Conservation (phyloP, 23 red algal genomes). For the Pyropia haitanensis region DNA sequence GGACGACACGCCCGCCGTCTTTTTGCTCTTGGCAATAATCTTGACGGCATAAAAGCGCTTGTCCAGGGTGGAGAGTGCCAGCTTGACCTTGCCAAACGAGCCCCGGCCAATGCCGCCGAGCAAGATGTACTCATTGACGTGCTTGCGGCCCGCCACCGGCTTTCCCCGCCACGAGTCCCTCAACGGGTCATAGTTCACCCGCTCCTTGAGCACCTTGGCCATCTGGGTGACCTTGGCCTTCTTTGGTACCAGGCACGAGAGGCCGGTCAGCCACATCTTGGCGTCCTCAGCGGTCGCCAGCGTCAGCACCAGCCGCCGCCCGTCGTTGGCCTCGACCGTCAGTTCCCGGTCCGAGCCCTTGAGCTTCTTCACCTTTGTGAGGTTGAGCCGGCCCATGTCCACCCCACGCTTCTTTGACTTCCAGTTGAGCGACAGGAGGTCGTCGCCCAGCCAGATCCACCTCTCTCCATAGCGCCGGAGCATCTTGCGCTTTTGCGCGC, state of each 20-base stretch:
- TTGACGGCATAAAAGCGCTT: conserved; percentile 94
- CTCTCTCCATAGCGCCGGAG: conserved; percentile 57
- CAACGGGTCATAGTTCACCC: conserved; percentile 70
- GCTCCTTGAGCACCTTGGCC: conserved; percentile 53
- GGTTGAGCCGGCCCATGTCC: conserved; percentile 51
- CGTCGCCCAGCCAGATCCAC: conserved; percentile 88
- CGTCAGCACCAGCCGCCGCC: conserved; percentile 36
- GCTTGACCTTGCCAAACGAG: conserved; percentile 84
- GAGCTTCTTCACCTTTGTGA: conserved; percentile 63
- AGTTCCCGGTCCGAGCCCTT: conserved; percentile 40
- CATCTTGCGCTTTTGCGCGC: conserved; percentile 74
- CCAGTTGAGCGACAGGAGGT: conserved; percentile 65
- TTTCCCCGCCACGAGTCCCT: conserved; percentile 75
- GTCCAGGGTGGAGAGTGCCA: conserved; percentile 48
- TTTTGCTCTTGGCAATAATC: conserved; percentile 68
- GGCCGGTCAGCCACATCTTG: conserved; percentile 60
- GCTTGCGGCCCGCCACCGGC: conserved; percentile 57
- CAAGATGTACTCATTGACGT: conserved; percentile 79
- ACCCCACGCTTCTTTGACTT: conserved; percentile 66
- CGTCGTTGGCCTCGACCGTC: conserved; percentile 53
- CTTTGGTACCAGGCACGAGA: conserved; percentile 66
- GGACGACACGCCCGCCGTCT: conserved; percentile 30
- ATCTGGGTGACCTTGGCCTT: conserved; percentile 65
- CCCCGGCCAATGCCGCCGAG: conserved; percentile 85
- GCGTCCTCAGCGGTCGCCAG: conserved; percentile 48